Conservation (phyloP, 495 filamentous ascomycete genomes). For the Hypoxylon fuscum region DNA sequence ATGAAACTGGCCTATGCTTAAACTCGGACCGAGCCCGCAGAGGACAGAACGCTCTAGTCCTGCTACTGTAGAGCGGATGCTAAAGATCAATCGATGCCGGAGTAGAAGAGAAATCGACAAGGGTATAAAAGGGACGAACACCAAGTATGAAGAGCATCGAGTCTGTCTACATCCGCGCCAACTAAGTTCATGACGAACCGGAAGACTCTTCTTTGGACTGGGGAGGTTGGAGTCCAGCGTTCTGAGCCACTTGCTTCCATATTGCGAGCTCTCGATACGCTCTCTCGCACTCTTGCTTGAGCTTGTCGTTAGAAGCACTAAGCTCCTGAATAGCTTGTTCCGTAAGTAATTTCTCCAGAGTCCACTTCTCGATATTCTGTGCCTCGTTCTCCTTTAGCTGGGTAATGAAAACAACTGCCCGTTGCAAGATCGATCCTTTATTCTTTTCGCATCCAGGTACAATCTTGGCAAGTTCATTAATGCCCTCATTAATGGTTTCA, state of each 20-base stretch:
- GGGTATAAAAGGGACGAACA: slow-evolving; percentile 36
- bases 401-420: slow-evolving; percentile 91
- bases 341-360: slow-evolving; percentile 91
- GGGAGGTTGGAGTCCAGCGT: slow-evolving; percentile 69
- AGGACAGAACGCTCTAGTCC: background rate
- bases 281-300: slow-evolving; percentile 80
- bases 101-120: slow-evolving; percentile 23
- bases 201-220: slow-evolving; percentile 53
- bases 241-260: slow-evolving; percentile 85
- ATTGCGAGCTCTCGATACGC: slow-evolving; percentile 80
- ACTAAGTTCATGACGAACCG: slow-evolving; percentile 17
- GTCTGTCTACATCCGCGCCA: slow-evolving; percentile 2
- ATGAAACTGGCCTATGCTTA: background rate
- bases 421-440: slow-evolving; percentile 95
- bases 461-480: slow-evolving; percentile 97
- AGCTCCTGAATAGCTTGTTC: slow-evolving; percentile 95
- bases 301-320: slow-evolving; percentile 84
- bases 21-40: background rate
- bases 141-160: slow-evolving; percentile 25
- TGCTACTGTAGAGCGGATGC: slow-evolving; percentile 3
- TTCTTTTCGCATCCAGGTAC: slow-evolving; percentile 99
- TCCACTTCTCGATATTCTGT: slow-evolving; percentile 95
- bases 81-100: slow-evolving; percentile 19
- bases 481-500: slow-evolving; percentile 98
- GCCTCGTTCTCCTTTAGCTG: slow-evolving; percentile 95